Evolutionary conservation across 257 asterid genomes (phyloP).

Genomic region (Linderniella brevidens): DNA sequence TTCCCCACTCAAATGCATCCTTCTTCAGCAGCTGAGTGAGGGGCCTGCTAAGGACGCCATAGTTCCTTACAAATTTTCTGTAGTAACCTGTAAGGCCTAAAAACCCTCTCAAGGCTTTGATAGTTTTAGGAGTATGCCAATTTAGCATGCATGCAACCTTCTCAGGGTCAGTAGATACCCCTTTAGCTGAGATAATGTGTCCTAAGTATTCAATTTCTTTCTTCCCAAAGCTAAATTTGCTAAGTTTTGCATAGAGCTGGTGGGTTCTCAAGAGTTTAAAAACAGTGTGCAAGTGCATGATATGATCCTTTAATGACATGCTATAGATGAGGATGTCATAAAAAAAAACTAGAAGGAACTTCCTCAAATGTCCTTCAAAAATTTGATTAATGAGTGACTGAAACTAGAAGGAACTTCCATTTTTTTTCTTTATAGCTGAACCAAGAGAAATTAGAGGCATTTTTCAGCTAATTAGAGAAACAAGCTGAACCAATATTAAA

Average conservation of each 20-base stretch:
- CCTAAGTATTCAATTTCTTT: not conserved
- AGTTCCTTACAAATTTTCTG: not conserved
- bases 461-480: too few species aligned
- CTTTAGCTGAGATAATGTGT: not conserved
- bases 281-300: not conserved
- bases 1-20: not conserved
- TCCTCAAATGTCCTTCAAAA: too few species aligned
- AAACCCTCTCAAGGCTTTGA: not conserved
- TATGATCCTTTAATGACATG: not conserved
- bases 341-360: too few species aligned
- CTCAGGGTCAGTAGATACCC: not conserved
- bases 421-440: too few species aligned
- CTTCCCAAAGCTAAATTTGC: not conserved
- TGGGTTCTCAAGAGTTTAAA: not conserved
- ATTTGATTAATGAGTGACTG: too few species aligned
- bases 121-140: not conserved
- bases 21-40: not conserved
- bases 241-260: not conserved
- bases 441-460: too few species aligned
- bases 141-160: not conserved
- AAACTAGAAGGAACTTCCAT: too few species aligned
- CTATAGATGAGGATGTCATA: too few species aligned
- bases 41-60: not conserved
- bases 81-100: not conserved
- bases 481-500: too few species aligned